Evolutionary conservation across 1,284 basidiomycete genomes (phyloP), one percentile per base, ranked within the genome.

Genomic region (Acaromyces ingoldii): DNA sequence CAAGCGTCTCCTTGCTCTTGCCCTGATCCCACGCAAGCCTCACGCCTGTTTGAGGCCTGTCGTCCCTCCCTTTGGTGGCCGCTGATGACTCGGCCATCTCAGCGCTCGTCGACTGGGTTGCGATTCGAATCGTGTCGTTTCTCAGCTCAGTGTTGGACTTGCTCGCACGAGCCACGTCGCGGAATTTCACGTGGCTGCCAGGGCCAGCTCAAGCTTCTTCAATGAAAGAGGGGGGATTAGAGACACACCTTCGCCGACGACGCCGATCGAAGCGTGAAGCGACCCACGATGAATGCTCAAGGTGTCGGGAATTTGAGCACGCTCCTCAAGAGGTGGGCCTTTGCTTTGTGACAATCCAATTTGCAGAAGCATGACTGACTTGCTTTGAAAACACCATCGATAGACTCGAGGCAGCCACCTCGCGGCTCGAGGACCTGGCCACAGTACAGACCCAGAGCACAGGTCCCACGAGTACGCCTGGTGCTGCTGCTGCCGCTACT

Each of bases 371-470:
- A 13, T 5, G n/a, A 7, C 39, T 51, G 24, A 49, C 53, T 30
- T 25, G 34, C 28, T 26, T 9, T 19, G n/a, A 36, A 21, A 33
- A 3, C 13, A 24, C 28, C 40, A 24, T 25, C 36, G 4, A 31
- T 45, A 72, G 70, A 34, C 63, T 74, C 24, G 88, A 93, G 81
- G 93, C 95, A 40, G 90, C 91, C 2, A 92, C 91, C 6, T 91
- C 89, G 46, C 84, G 93, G 49, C 83, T 98, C 25, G 93, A 98
- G 77, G 93, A 98, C 74, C 81, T 96, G 56, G 88, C 86, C 49
- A 76, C 81, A 55, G 79, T 80, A 38, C 47, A 62, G 51, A 40
- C 55, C 25, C 39, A 57, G n/a, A 42, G 54, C 40, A 17, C 22
- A 49, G 19, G 63, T 72, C 7, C 79, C 21, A 24, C 22, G 15